Percentiles rank a stretch among this genome's conserved stretches.
Conservation (phyloP, 805 yeast species). For the Candida maltosa region DNA sequence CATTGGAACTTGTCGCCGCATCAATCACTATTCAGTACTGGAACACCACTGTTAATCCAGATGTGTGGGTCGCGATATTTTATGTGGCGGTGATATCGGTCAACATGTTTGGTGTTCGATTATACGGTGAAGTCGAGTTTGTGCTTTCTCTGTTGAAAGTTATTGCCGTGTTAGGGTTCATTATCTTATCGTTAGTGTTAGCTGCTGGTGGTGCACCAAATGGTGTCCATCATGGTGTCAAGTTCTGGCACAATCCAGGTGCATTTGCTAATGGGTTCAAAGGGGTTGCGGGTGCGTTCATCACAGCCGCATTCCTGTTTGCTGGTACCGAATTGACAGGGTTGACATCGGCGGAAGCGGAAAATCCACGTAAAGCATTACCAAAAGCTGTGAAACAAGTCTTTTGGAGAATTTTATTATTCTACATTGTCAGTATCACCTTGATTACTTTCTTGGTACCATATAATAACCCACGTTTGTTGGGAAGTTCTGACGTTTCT, state of each 20-base stretch:
- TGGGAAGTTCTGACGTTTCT: slow-evolving; percentile 53
- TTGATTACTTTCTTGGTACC: slow-evolving; percentile 70
- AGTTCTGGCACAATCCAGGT: slow-evolving; percentile 64
- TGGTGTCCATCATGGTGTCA: slow-evolving; percentile 54
- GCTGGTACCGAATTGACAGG: slow-evolving; percentile 75
- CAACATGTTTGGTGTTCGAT: slow-evolving; percentile 34
- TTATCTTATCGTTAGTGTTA: slow-evolving; percentile 55
- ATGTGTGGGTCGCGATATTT: slow-evolving; percentile 36
- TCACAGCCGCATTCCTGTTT: slow-evolving; percentile 74
- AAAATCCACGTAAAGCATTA: slow-evolving; percentile 60
- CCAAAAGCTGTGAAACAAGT: slow-evolving; percentile 80
- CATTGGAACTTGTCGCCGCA: slow-evolving; percentile 52
- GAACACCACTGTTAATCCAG: slow-evolving; percentile 28
- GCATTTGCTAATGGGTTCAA: slow-evolving; percentile 64
- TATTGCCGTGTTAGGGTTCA: slow-evolving; percentile 55
- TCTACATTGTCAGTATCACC: slow-evolving; percentile 59
- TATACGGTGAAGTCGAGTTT: slow-evolving; percentile 64
- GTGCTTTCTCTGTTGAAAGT: slow-evolving; percentile 57
- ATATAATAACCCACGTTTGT: slow-evolving; percentile 46
- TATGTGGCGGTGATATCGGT: slow-evolving; percentile 29
- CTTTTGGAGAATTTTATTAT: slow-evolving; percentile 74
- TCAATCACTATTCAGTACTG: slow-evolving; percentile 34
- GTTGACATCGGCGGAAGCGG: slow-evolving; percentile 74
- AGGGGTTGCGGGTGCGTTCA: slow-evolving; percentile 71
- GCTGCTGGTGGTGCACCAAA: slow-evolving; percentile 56